phyloP scores from a whole-genome alignment of 2,329 filamentous ascomycete species.

The Seiridium cupressi region DNA sequence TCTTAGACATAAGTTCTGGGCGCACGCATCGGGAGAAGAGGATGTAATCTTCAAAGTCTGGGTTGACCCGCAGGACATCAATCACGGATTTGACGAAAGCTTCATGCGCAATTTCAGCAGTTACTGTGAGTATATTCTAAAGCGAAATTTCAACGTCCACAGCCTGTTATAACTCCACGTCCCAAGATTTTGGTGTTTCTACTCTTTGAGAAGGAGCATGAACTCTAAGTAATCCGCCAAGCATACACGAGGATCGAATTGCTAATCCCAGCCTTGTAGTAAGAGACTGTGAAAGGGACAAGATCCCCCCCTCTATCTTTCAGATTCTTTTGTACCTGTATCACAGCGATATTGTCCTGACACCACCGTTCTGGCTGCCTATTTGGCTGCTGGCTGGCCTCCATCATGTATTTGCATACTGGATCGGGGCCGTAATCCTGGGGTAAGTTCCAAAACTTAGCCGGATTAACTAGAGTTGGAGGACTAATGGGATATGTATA shows the following conservation, averaged over 20 bases:
- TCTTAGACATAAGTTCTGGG: conserved; percentile 17
- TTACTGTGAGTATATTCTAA: conserved; percentile 1
- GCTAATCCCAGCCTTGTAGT: not conserved
- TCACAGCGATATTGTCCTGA: conserved; percentile 10
- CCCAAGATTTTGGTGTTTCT: too few species aligned
- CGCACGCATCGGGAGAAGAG: conserved; percentile 11
- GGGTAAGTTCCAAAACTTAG: conserved; percentile 1
- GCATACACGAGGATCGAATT: too few species aligned
- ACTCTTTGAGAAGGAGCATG: too few species aligned
- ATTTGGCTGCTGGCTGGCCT: conserved; percentile 10
- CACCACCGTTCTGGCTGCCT: conserved; percentile 17
- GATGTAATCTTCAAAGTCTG: conserved; percentile 15
- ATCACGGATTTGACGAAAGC: conserved; percentile 14
- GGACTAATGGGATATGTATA: not conserved
- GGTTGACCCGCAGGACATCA: conserved; percentile 12
- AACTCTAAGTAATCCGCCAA: too few species aligned
- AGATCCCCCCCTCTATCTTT: conserved; percentile 12
- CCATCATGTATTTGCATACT: conserved; percentile 11
- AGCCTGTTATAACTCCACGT: too few species aligned
- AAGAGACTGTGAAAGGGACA: conserved; percentile 11
- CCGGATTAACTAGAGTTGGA: not conserved
- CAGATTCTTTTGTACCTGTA: conserved; percentile 15
- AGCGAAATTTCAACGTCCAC: too few species aligned
- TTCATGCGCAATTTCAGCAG: conserved; percentile 15
- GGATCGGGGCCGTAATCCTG: conserved; percentile 8